Evolutionary conservation across 2,329 filamentous ascomycete genomes (phyloP), one percentile per base, ranked within the genome.

Genomic region (Aspergillus eucalypticola): DNA sequence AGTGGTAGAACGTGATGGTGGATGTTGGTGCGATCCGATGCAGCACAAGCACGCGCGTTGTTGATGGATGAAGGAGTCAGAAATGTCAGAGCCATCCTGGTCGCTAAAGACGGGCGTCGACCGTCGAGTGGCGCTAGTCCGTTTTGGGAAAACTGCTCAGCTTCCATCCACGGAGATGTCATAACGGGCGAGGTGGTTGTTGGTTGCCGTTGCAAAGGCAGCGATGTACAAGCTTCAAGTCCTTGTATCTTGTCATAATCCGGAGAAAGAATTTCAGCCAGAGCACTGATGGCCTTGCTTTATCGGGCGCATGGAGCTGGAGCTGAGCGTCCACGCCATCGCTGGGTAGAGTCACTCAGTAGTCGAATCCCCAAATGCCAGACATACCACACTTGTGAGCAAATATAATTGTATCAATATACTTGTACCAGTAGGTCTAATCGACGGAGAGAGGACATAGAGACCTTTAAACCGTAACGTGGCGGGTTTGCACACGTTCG

Each of bases 41-140:
- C 57, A 67, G 59, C 61, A 60, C 53, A 67, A 64, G 65, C 63
- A 71, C 69, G 71, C 74, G 74, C 70, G 74, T 77, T 76, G 75
- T 77, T 77, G 75, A 76, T 76, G 75, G 74, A 73, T 75, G 73
- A 72, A 75, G 73, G 73, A 75, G 72, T 72, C 63, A 75, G 73
- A 75, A 76, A 74, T 75, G 73, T 71, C 66, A 65, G 69, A 71
- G 67, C 65, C 71, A 69, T 72, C 66, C 65, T 67, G 65, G 70
- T 73, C 73, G 72, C 72, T 75, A 75, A 75, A 73, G 71, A 71
- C 66, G 69, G 53, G 64, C 61, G 66, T 69, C 55, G 62, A 67
- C 54, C 60, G 64, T 64, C 61, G 57, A 65, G 56, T 49, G 57
- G 61, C 74, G 70, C 75, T 77, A 77, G 69, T 70, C 74, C 75